phyloP scores from a whole-genome alignment of 73 alveolate species.

The Paramecium biaurelia region DNA sequence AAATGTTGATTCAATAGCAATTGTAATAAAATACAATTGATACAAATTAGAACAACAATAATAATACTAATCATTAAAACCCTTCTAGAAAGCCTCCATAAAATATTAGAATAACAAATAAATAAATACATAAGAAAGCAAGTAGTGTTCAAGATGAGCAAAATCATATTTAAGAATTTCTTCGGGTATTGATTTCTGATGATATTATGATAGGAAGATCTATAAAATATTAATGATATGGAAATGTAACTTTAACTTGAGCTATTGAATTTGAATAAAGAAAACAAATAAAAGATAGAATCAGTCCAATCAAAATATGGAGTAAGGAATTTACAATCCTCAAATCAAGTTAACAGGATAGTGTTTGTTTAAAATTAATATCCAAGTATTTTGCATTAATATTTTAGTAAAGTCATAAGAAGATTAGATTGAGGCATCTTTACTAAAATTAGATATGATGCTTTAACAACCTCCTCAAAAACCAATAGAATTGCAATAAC shows the following conservation, averaged over 20 bases:
- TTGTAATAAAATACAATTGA: not conserved
- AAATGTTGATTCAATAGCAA: not conserved
- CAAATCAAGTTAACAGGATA: slow-evolving; percentile 23
- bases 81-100: slow-evolving; percentile 7
- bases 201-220: not conserved
- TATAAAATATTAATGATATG: not conserved
- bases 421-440: slow-evolving; percentile 49
- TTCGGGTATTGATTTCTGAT: not conserved
- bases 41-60: not conserved
- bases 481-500: not conserved
- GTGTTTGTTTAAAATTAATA: not conserved
- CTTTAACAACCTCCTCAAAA: slow-evolving; percentile 13
- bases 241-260: not conserved
- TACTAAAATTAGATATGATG: slow-evolving; percentile 43
- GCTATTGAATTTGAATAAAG: not conserved
- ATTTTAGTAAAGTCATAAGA: not conserved
- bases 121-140: not conserved
- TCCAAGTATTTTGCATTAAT: not conserved
- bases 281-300: slow-evolving; percentile 3
- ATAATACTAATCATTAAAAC: not conserved
- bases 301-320: not conserved
- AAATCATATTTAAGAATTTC: slow-evolving; percentile 45
- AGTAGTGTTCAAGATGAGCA: not conserved
- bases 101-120: slow-evolving; percentile 23
- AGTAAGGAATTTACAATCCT: not conserved